Percentiles rank a stretch among this genome's conserved stretches.
phyloP scores from a whole-genome alignment of 2,329 filamentous ascomycete species.

The Chalaropsis thielavioides region DNA sequence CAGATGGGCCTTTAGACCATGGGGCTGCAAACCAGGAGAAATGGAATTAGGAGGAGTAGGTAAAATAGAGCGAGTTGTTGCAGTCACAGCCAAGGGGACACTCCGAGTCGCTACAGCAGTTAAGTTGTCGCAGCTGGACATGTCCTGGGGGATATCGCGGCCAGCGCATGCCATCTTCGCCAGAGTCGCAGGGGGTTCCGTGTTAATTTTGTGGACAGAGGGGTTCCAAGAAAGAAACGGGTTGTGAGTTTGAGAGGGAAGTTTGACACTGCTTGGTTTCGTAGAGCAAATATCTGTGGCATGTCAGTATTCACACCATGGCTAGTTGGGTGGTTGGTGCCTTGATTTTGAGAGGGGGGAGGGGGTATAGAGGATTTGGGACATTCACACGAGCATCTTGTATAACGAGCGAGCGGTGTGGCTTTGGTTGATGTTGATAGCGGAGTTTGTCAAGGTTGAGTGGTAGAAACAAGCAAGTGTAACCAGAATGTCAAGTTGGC shows the following conservation, averaged over 20 bases:
- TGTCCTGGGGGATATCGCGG: conserved; percentile 52
- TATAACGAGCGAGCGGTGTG: background rate
- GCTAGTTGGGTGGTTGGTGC: no score
- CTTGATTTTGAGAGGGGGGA: no score
- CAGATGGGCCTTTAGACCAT: conserved; percentile 58
- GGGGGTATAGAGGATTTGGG: no score
- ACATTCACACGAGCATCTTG: no score
- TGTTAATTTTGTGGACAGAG: background rate
- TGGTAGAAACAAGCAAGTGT: background rate
- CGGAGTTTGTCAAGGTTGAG: background rate
- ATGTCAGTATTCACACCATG: no score
- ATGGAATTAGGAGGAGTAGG: conserved; percentile 93
- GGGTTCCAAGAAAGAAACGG: background rate
- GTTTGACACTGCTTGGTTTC: background rate
- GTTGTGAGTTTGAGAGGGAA: background rate
- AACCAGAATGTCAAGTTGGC: background rate
- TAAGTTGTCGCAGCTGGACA: conserved; percentile 53
- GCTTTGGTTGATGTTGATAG: background rate
- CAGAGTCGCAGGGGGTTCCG: background rate
- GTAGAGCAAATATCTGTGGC: no score
- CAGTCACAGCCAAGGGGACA: conserved; percentile 42
- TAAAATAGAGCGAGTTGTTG: conserved; percentile 47
- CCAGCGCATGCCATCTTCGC: conserved; percentile 40
- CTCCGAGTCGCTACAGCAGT: conserved; percentile 56
- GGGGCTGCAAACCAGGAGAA: conserved; percentile 71